Conservation (phyloP, 78 protist genomes). For the slime mould (Dictyostelium discoideum) region DNA sequence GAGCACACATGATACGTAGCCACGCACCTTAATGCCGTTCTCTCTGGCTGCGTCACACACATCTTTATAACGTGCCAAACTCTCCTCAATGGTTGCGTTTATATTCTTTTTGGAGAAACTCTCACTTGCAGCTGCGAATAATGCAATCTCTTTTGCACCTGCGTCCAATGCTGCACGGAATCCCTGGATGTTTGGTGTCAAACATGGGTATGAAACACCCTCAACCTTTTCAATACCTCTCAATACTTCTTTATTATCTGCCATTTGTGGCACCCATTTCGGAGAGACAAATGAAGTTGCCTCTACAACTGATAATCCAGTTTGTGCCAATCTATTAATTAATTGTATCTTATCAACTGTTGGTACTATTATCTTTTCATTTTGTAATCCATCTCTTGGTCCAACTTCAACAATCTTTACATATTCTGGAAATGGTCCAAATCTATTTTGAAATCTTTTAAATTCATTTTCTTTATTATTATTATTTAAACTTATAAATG, state of each 20-base stretch:
- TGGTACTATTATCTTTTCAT: constrained; percentile 86
- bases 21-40: constrained; percentile 83
- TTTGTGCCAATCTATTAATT: constrained; percentile 84
- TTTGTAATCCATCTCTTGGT: constrained; percentile 96
- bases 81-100: constrained; percentile 85
- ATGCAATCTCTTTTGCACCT: constrained; percentile 88
- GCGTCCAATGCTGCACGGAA: constrained; percentile 82
- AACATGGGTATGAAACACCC: constrained; percentile 88
- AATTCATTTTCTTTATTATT: neutral
- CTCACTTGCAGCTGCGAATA: constrained; percentile 92
- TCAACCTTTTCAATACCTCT: constrained; percentile 12
- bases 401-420: constrained; percentile 96
- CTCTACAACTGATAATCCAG: constrained; percentile 88
- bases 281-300: constrained; percentile 94
- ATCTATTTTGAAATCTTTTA: constrained; percentile 8
- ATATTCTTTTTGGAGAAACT: constrained; percentile 87
- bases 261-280: constrained; percentile 93
- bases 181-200: constrained; percentile 93
- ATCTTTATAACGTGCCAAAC: constrained; percentile 83
- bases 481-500: neutral
- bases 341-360: constrained; percentile 86
- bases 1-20: constrained; percentile 92
- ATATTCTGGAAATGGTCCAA: constrained; percentile 85
- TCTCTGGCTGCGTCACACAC: constrained; percentile 82
- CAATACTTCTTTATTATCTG: constrained; percentile 19